Evolutionary conservation across 139 green algal genomes (phyloP), one percentile per base, ranked within the genome.

Genomic region (Ettlia oleoabundans): DNA sequence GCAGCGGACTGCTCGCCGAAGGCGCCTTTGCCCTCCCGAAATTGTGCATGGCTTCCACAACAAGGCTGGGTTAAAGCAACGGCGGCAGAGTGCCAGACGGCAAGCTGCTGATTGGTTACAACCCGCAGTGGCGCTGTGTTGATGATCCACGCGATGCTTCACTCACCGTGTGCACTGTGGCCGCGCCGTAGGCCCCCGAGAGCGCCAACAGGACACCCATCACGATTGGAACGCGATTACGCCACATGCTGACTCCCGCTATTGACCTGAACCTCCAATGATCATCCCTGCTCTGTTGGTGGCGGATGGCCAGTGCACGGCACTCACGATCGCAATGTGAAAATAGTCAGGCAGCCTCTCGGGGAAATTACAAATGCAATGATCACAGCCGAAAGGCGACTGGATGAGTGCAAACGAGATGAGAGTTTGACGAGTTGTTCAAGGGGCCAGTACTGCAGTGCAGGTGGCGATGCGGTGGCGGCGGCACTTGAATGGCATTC

Each of bases 81-180:
- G 47, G 47, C 15, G 55, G 55, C 55, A 58, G 47, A 58, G 13
- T 58, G 47, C 15, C 13, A 15, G 47, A 58, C 47, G 10, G 10
- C 13, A 24, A 58, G 15, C 13, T 10, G 47, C 47, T 10, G 13
- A 10, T 10, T 24, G 10, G 47, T 15, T 58, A 15, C 47, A 58
- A 58, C 47, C 47, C 47, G 47, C 47, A 10, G 47, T 24, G 47
- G 10, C 26, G 62, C 62, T 41, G 62, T 15, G 30, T 2, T 4
- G n/a, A n/a, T n/a, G n/a, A 42, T 1, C 6, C 38, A 13, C 62
- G 37, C 28, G 30, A 33, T 15, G 24, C 3, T 67, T 7, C 1
- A 42, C 69, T 76, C n/a, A 76, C 69, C 42, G 69, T 76, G 69
- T 76, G 69, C 18, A 76, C 47, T 3, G 42, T 41, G n/a, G 69